Base-by-base conservation (phyloP, 2,329 filamentous ascomycete genomes). In the Fusarium pseudoanthophilum region DNA sequence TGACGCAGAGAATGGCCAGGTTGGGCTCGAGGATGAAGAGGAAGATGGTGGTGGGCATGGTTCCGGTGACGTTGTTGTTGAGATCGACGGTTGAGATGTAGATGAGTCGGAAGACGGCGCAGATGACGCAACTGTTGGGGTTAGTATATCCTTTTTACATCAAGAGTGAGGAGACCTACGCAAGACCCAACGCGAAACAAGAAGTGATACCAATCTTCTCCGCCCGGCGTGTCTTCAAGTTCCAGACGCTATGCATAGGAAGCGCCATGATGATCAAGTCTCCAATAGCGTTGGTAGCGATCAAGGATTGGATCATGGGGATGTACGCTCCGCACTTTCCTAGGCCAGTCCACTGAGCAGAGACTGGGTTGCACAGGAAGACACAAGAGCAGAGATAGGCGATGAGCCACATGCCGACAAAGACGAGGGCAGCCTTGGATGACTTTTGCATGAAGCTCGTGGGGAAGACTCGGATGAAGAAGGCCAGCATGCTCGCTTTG, bases 341-440 rank as follows among this genome's bases (percentile, higher is more conserved):
- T 13, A 76, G 71, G 0, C 78, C 78, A 13, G 84, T 79, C 85
- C 85, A 87, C 4, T 84, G 79, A 62, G 83, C 85, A 11, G 81
- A 73, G 11, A 87, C 79, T 0, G 85, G 86, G 0, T 79, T 80
- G 77, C 86, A 87, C 48, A 85, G 82, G 74, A 87, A 87, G 61
- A 87, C 81, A 74, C 73, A 78, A 7, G 77, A 57, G 11, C 80
- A 82, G 21, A 86, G 77, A 56, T 83, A 84, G 24, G 82, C 80
- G 49, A 86, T 80, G n/a, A 80, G 76, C 84, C 85, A 87, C 37
- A 76, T 70, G 40, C 82, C 77, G 20, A 83, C 79, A 11, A 86
- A 80, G 28, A 57, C 62, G 7, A 82, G 81, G 11, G 84, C 75
- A 10, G 77, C 74, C 43, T 78, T 79, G 32, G 80, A 79, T 7